Conservation (phyloP, 345 rosid genomes). For the Citrus australasica region DNA sequence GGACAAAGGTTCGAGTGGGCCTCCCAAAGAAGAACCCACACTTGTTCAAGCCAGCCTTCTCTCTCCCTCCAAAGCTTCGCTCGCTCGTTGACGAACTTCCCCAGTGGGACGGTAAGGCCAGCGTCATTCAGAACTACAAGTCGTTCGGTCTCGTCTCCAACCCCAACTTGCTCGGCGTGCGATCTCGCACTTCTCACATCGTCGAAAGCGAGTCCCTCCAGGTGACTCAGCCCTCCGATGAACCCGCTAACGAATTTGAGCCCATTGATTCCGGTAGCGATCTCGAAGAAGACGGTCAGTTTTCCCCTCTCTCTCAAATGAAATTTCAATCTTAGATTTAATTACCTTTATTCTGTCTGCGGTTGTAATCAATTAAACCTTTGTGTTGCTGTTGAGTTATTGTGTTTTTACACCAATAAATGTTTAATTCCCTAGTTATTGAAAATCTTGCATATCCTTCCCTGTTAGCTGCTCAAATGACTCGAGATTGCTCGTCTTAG, state of each 20-base stretch:
- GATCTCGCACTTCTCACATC: slow-evolving; percentile 65
- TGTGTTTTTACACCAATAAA: not conserved
- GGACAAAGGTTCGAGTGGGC: slow-evolving; percentile 73
- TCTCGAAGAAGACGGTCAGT: slow-evolving; percentile 85
- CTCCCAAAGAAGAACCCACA: slow-evolving; percentile 81
- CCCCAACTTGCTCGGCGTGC: slow-evolving; percentile 77
- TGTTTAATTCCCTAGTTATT: not conserved
- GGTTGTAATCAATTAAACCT: not conserved
- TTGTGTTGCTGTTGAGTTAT: not conserved
- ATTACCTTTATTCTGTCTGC: not conserved
- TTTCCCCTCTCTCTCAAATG: not conserved
- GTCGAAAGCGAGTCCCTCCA: slow-evolving; percentile 70
- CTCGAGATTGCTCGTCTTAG: not conserved
- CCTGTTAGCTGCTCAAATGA: not conserved
- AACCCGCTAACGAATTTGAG: slow-evolving; percentile 43
- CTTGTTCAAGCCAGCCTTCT: slow-evolving; percentile 76
- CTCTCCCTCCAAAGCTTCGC: slow-evolving; percentile 86
- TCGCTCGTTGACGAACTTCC: slow-evolving; percentile 49
- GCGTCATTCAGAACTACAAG: slow-evolving; percentile 80
- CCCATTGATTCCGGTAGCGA: slow-evolving; percentile 77
- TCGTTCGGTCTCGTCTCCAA: slow-evolving; percentile 85
- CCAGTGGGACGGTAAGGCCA: slow-evolving; percentile 80
- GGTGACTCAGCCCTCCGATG: slow-evolving; percentile 48
- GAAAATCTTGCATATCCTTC: not conserved
- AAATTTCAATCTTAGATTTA: not conserved